Conservation (phyloP, 768 basidiomycete genomes). For the Suillus paluster region DNA sequence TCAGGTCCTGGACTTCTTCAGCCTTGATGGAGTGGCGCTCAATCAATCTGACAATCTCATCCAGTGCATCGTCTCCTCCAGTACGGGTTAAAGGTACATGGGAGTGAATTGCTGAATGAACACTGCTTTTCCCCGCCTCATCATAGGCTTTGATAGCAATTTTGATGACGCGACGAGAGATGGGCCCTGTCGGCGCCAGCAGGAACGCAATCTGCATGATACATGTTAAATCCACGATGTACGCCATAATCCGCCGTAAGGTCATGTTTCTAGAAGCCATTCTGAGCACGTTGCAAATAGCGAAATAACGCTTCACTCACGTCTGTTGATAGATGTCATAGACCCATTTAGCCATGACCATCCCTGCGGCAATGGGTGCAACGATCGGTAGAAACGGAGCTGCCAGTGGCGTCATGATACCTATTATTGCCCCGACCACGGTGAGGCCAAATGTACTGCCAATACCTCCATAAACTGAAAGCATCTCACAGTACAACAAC, state of each 20-base stretch:
- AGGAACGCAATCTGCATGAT: slow-evolving; percentile 29
- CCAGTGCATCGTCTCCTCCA: slow-evolving; percentile 8
- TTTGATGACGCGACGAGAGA: slow-evolving; percentile 10
- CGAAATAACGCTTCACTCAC: background rate
- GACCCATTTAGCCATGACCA: slow-evolving; percentile 7
- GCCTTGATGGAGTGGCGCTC: slow-evolving; percentile 10
- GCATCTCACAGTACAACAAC: background rate
- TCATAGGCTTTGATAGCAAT: slow-evolving; percentile 7
- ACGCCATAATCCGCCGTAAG: slow-evolving; percentile 24
- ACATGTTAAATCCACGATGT: slow-evolving; percentile 30
- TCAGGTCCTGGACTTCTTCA: slow-evolving; percentile 6
- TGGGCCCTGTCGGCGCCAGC: slow-evolving; percentile 6
- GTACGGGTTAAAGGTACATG: background rate
- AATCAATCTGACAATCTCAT: slow-evolving; percentile 10
- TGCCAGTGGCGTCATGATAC: background rate
- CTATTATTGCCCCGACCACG: background rate
- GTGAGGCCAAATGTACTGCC: slow-evolving; percentile 9
- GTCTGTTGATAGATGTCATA: slow-evolving; percentile 11
- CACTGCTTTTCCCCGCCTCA: slow-evolving; percentile 5
- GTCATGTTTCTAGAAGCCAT: background rate
- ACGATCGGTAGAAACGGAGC: slow-evolving; percentile 6
- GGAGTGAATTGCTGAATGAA: slow-evolving; percentile 7
- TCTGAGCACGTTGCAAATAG: background rate
- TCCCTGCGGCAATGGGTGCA: background rate
- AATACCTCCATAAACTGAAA: background rate